A percentile compares a stretch with the other conserved stretches of the same genome.
Evolutionary conservation across 371 early-diverging fungal species (phyloP).

Genomic region (Gilbertella persicaria): DNA sequence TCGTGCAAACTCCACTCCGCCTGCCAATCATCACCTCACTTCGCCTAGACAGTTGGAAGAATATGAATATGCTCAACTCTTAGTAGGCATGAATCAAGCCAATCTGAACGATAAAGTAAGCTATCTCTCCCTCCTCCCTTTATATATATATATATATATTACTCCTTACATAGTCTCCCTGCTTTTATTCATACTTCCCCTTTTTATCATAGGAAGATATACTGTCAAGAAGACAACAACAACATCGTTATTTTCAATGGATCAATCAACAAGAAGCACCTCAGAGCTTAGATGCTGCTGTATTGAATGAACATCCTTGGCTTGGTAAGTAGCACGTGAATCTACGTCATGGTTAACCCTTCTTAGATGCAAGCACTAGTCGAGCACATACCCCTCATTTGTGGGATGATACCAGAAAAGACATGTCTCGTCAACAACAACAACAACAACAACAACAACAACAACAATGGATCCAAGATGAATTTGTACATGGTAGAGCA

Average conservation of each 20-base stretch:
- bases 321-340: slow-evolving; percentile 24
- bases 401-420: background rate
- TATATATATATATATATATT: background rate
- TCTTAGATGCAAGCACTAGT: slow-evolving; percentile 4
- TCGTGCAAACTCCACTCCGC: slow-evolving; percentile 48
- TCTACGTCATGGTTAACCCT: too few relatives aligned
- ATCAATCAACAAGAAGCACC: slow-evolving; percentile 21
- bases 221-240: slow-evolving; percentile 21
- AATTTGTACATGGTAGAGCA: slow-evolving; percentile 3
- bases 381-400: slow-evolving; percentile 12
- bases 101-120: slow-evolving; percentile 21
- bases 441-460: background rate
- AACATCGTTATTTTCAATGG: slow-evolving; percentile 37
- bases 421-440: background rate
- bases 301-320: slow-evolving; percentile 25
- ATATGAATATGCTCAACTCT: slow-evolving; percentile 28
- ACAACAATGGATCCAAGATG: background rate
- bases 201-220: slow-evolving; percentile 1
- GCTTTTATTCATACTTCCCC: too few relatives aligned
- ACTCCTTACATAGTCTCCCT: too few relatives aligned
- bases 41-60: slow-evolving; percentile 20
- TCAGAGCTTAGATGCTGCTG: slow-evolving; percentile 36
- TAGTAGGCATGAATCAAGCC: slow-evolving; percentile 19
- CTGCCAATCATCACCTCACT: slow-evolving; percentile 26
- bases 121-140: background rate